Evolutionary conservation across 2,329 filamentous ascomycete genomes (phyloP).

Genomic region (Penicillium polonicum): DNA sequence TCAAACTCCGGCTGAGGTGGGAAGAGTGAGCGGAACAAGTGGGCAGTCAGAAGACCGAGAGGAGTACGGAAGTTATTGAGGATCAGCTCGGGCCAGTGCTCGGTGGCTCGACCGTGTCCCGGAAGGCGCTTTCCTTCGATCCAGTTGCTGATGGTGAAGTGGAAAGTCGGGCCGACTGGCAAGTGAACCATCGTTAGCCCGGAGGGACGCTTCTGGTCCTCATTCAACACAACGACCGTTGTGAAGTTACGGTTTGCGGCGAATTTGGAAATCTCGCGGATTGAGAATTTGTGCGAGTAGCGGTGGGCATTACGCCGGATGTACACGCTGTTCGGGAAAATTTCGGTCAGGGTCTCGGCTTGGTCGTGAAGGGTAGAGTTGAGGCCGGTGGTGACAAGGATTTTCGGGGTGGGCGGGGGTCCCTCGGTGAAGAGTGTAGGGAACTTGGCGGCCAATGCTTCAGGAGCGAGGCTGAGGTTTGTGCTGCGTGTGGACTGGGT

Average conservation of each 20-base stretch:
- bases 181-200: constrained; percentile 83
- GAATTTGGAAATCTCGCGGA: constrained; percentile 86
- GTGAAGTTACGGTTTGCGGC: constrained; percentile 81
- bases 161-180: constrained; percentile 83
- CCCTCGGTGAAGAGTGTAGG: constrained; percentile 56
- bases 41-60: constrained; percentile 80
- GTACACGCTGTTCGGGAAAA: constrained; percentile 81
- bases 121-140: constrained; percentile 82
- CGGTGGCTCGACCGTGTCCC: constrained; percentile 85
- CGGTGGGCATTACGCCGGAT: constrained; percentile 81
- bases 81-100: constrained; percentile 84
- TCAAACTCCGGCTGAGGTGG: constrained; percentile 79
- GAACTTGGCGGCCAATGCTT: constrained; percentile 61
- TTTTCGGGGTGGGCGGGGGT: constrained; percentile 66
- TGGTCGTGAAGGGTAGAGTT: constrained; percentile 85
- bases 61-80: constrained; percentile 95
- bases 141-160: constrained; percentile 89
- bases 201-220: constrained; percentile 81
- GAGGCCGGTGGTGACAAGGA: constrained; percentile 86
- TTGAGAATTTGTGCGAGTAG: constrained; percentile 84
- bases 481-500: constrained; percentile 57
- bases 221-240: constrained; percentile 77
- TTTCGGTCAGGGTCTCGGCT: constrained; percentile 70
- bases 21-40: constrained; percentile 77
- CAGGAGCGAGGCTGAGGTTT: constrained; percentile 60